Base-by-base conservation (phyloP, 1,139 yeast genomes). In the Pichia kudriavzevii region DNA sequence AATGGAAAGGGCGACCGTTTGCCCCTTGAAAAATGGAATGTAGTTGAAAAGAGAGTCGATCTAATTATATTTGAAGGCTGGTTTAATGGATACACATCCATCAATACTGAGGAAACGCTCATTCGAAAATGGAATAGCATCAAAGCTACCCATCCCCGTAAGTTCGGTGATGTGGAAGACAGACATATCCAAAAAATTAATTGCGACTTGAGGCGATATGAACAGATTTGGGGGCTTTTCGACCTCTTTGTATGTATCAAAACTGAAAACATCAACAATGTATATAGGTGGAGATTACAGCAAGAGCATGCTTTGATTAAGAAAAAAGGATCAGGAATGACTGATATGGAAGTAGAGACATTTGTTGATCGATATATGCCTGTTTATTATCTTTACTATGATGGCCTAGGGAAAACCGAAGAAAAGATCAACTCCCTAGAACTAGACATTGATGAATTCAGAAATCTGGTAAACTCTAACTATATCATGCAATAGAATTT, bases 351-450 rank as follows among this genome's bases (percentile, higher is more conserved):
- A 48, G 94, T 91, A 4, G 54, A 47, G 8, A 43, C 45, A 17
- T 91, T 91, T 61, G 77, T 91, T 7, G 75, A 80, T 43, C 69
- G 95, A 41, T 91, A 91, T 56, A 80, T 83, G 85, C 94, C 95
- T 1, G 72, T 81, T 21, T 91, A 91, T 51, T 71, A 74, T 43
- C 51, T 88, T 17, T 91, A 81, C 53, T 79, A 75, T 49, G 61
- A 64, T 8, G 56, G 61, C 2, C 59, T 80, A 34, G 46, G 52
- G 0, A 45, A 53, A 4, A 44, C 52, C 2, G 60, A 60, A 7
- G 44, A 27, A 10, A 28, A 28, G 31, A 13, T 30, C 0, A 44
- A 43, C 11, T 53, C 59, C 35, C 45, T 62, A 28, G 55, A 51
- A 26, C 35, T 67, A 17, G 45, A 45, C 7, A 58, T 65, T 30